Percentiles rank a stretch among this genome's conserved stretches.
Evolutionary conservation across 371 early-diverging fungal species (phyloP).

Genomic region (Mortierella sp.): DNA sequence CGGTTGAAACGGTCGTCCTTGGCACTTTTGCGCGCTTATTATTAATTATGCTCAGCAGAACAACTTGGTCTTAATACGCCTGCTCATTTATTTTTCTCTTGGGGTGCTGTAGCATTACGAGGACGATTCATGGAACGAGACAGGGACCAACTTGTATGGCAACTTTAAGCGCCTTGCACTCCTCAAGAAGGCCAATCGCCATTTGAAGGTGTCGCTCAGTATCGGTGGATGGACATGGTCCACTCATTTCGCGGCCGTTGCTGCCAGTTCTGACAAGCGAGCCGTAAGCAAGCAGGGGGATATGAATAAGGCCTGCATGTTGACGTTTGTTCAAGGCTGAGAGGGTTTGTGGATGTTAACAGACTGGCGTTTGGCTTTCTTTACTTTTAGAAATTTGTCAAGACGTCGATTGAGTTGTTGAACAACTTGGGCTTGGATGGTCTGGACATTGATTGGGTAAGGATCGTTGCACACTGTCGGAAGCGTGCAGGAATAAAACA

Average conservation of each 20-base stretch:
- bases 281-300: conserved; percentile 27
- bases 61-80: neutral
- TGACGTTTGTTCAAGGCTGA: neutral
- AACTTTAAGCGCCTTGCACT: conserved; percentile 87
- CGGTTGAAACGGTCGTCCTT: neutral
- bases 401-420: conserved; percentile 69
- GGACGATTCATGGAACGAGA: conserved; percentile 72
- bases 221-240: conserved; percentile 94
- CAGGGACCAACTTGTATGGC: conserved; percentile 77
- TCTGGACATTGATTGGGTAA: conserved; percentile 63
- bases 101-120: conserved; percentile 57
- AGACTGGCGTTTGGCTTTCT: neutral
- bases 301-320: neutral
- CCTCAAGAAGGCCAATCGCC: conserved; percentile 76
- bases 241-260: conserved; percentile 84
- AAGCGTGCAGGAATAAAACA: neutral
- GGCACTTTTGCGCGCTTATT: neutral
- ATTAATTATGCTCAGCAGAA: neutral
- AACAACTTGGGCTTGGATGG: conserved; percentile 73
- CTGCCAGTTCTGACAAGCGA: conserved; percentile 67
- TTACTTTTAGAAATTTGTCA: conserved; percentile 67
- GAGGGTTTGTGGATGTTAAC: neutral
- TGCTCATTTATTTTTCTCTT: neutral
- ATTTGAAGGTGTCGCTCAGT: conserved; percentile 79
- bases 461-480: neutral